Base-by-base conservation (phyloP, 2,329 filamentous ascomycete species). In the Coniochaeta sp. region DNA sequence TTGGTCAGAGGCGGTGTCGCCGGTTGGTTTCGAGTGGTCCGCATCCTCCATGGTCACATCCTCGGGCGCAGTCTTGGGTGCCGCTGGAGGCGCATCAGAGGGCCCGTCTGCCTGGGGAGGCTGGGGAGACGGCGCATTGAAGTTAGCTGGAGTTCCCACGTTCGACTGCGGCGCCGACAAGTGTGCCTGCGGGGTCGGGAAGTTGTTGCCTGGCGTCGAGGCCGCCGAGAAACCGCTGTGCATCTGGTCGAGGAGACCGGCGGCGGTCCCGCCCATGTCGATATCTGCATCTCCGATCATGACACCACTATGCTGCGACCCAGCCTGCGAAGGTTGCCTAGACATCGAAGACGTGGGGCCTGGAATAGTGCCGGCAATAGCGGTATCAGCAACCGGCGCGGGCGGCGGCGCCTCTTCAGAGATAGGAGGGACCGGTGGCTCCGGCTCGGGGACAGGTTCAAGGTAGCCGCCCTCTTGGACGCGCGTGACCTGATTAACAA, bases 381-480 rank as follows among this genome's bases (percentile, higher is more conserved):
- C 62, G 30, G 59, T 58, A 30, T 58, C 62, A n/a, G 56, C 59
- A 24, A 52, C 56, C 26, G 4, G 14, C 4, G 51, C 51, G n/a
- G 55, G 52, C 22, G 52, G 57, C 12, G 55, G 45, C 22, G 6
- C 31, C 4, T 18, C 59, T 61, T 60, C 62, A 13, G 67, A 62
- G 20, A 63, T 60, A 3, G 65, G 65, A 33, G 67, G 59, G 26
- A 54, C 28, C 6, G 38, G 38, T 3, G 58, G 58, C 28, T 66
- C 65, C 12, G 65, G 73, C 57, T 77, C 72, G 3, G 78, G 75
- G 5, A 70, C 71, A 6, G 76, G 78, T 55, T 89, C 82, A 66
- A 90, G 80, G 55, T 78, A 83, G 2, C 90, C 90, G 48, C 90
- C 91, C 61, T 88, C 87, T 61, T 94, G 83, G 40, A 95, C 77